Conservation (phyloP, 345 rosid species). For the Salix suchowensis region DNA sequence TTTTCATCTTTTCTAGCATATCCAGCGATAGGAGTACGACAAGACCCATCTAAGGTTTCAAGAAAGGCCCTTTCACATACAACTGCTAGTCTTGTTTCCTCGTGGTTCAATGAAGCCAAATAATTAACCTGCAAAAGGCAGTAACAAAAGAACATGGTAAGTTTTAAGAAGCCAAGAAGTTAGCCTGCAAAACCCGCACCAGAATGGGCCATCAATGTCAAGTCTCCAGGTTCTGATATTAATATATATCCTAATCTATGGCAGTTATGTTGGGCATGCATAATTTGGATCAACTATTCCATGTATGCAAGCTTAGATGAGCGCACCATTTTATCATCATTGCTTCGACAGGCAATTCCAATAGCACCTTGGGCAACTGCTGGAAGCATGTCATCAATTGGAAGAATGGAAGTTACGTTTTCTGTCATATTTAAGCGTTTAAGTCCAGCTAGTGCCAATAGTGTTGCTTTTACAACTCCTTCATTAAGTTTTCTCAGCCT, state of each 20-base stretch:
- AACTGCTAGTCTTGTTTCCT: slow-evolving; percentile 88
- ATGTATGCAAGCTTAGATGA: background rate
- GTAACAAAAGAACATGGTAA: background rate
- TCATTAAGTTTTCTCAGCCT: slow-evolving; percentile 79
- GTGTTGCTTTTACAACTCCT: slow-evolving; percentile 81
- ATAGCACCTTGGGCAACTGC: slow-evolving; percentile 99
- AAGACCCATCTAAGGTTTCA: slow-evolving; percentile 81
- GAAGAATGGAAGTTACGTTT: slow-evolving; percentile 65
- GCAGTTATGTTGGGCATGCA: background rate
- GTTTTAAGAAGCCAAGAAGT: background rate
- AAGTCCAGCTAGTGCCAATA: slow-evolving; percentile 94
- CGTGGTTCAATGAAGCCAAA: slow-evolving; percentile 83
- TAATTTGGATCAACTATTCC: background rate
- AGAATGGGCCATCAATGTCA: background rate
- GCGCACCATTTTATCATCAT: slow-evolving; percentile 79
- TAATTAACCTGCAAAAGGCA: slow-evolving; percentile 48
- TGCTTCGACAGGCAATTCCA: slow-evolving; percentile 86
- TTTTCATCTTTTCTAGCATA: slow-evolving; percentile 69
- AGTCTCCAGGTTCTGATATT: background rate
- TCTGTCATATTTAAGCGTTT: slow-evolving; percentile 88
- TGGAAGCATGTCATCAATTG: slow-evolving; percentile 93
- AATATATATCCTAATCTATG: background rate
- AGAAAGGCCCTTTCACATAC: slow-evolving; percentile 90
- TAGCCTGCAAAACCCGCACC: background rate
- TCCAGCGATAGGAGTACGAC: slow-evolving; percentile 98